Percentiles rank a stretch among this genome's conserved stretches.
These are phyloP conservation scores for Isabelozyma heimii DNA, from an alignment of 805 yeast genomes.

Conservation along the genomic window DNA sequence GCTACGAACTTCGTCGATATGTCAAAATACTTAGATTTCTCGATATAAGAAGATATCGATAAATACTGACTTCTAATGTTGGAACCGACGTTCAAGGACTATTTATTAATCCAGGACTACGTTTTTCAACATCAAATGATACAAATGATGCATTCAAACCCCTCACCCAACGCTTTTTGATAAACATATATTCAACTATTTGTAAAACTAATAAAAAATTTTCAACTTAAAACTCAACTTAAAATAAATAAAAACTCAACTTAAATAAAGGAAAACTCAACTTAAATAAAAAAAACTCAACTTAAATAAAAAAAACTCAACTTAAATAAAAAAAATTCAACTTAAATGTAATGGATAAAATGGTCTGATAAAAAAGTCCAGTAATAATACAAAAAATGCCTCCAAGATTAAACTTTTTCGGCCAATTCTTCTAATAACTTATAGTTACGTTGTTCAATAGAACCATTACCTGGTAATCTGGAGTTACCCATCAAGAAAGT, in stretches of 20 bases:
- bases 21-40: too few species aligned
- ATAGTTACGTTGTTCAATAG: constrained; percentile 82
- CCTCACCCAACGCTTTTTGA: background rate
- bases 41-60: too few species aligned
- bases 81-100: too few species aligned
- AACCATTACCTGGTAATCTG: constrained; percentile 90
- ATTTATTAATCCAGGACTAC: too few species aligned
- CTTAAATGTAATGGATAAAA: background rate
- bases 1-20: too few species aligned
- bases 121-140: too few species aligned
- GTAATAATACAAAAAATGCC: background rate
- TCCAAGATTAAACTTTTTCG: constrained; percentile 42
- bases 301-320: too few species aligned
- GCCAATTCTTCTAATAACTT: constrained; percentile 75
- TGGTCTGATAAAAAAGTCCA: background rate
- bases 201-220: too few species aligned
- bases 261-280: too few species aligned
- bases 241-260: background rate
- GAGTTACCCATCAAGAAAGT: constrained; percentile 71
- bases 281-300: background rate
- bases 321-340: background rate
- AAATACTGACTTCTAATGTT: too few species aligned
- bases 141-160: too few species aligned
- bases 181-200: background rate
- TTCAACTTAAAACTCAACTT: too few species aligned